Base-by-base conservation (phyloP, 345 rosid genomes). In the Lagerstroemia speciosa region DNA sequence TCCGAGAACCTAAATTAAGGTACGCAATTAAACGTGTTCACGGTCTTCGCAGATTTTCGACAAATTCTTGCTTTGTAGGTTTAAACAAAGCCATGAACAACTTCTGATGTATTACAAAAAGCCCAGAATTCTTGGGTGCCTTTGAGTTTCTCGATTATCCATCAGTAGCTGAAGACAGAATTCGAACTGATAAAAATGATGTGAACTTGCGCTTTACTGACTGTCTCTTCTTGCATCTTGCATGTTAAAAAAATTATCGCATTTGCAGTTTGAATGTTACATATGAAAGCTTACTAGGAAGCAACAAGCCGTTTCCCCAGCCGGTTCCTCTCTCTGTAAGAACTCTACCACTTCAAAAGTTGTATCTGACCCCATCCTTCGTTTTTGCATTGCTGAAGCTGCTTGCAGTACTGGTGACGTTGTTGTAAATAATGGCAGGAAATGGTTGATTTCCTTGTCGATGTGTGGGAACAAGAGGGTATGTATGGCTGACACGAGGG, bases 361-460 rank as follows among this genome's bases (percentile, higher is more conserved):
- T 43, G 48, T 43, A 10, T 43, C 29, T 52, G 24, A 7, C 29
- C 27, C 11, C 1, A 20, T 50, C 15, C 22, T 52, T 24, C 14
- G 32, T n/a, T 2, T 57, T 57, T 57, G 5, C 32, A 24, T 52
- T 55, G 30, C 14, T 24, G 61, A 6, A 9, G n/a, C 63, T 58
- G 6, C 34, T 30, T 58, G 29, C 29, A 14, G 7, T 14, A n/a
- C 5, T n/a, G 24, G 29, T 53, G 29, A 53, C 24, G 29, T 3
- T n/a, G 30, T n/a, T 10, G 34, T 58, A 26, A 27, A 10, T 11
- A 58, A 58, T 58, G 48, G 48, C 86, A 92, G 98, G 98, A 89
- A 81, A 92, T 92, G 98, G 89, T 88, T 45, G 96, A 89, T 79
- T 92, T 89, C 82, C 91, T 92, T n/a, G 96, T 92, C 65, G 94